These are phyloP conservation scores for Ophiostoma australiae DNA, from an alignment of 2,329 filamentous ascomycete genomes.

Conservation along the genomic window DNA sequence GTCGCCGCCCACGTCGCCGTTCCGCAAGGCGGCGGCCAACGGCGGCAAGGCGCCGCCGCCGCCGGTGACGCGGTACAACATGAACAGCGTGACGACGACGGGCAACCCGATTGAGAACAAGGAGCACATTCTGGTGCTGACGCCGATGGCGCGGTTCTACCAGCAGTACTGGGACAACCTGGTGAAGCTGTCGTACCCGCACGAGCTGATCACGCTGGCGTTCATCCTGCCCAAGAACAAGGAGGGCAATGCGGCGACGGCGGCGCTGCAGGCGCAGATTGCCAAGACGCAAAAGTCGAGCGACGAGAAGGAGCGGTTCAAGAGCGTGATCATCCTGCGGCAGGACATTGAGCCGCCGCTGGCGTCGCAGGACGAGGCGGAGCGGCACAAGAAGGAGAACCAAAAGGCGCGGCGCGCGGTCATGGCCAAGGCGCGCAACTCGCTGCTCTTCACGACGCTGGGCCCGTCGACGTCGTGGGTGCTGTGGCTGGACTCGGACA, in stretches of 20 bases:
- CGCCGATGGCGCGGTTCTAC: conserved; percentile 90
- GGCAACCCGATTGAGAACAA: conserved; percentile 68
- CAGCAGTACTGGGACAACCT: conserved; percentile 94
- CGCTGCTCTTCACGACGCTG: conserved; percentile 88
- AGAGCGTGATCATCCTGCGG: conserved; percentile 86
- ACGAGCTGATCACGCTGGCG: conserved; percentile 87
- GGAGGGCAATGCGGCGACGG: conserved; percentile 82
- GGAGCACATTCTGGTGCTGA: conserved; percentile 86
- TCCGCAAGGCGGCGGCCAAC: conserved; percentile 57
- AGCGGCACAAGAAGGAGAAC: conserved; percentile 86
- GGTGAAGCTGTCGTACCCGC: conserved; percentile 75
- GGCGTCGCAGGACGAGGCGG: conserved; percentile 73
- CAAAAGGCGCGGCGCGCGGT: conserved; percentile 81
- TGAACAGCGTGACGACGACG: conserved; percentile 90
- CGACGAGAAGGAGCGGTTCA: conserved; percentile 75
- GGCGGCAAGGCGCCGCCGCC: conserved; percentile 53
- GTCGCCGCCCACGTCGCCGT: conserved; percentile 69
- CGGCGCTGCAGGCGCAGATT: conserved; percentile 77
- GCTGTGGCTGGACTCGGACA: conserved; percentile 89
- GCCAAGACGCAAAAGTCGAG: conserved; percentile 75
- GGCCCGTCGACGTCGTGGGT: conserved; percentile 93
- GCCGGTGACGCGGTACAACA: conserved; percentile 85
- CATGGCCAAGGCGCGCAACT: conserved; percentile 93
- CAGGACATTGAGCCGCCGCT: conserved; percentile 89
- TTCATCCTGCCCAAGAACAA: conserved; percentile 94